Percentiles rank a stretch among this genome's conserved stretches.
These are phyloP conservation scores for Stachybotrys elegans DNA, from an alignment of 2,329 filamentous ascomycete genomes.

Conservation along the genomic window DNA sequence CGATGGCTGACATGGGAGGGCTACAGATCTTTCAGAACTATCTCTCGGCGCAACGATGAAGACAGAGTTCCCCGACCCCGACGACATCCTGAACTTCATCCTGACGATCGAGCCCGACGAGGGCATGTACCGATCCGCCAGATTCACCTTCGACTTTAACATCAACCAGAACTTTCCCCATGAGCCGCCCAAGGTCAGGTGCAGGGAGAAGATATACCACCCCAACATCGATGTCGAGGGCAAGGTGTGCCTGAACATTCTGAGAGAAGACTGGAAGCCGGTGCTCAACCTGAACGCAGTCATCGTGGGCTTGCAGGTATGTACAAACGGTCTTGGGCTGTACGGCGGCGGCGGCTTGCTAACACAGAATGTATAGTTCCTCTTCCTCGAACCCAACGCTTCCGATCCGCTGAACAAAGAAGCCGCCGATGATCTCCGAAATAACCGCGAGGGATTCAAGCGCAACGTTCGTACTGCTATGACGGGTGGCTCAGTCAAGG, in stretches of 20 bases:
- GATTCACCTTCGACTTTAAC: constrained; percentile 84
- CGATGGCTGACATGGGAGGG: neutral
- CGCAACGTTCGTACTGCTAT: constrained; percentile 83
- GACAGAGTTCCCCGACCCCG: constrained; percentile 74
- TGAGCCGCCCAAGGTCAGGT: constrained; percentile 95
- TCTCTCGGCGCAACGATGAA: constrained; percentile 76
- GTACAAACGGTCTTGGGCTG: constrained; percentile 1
- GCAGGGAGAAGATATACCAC: constrained; percentile 97
- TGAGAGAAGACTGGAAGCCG: constrained; percentile 98
- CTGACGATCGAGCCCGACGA: constrained; percentile 82
- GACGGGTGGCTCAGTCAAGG: constrained; percentile 71
- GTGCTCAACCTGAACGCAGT: constrained; percentile 95
- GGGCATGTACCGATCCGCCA: constrained; percentile 80
- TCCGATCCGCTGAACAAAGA: constrained; percentile 98
- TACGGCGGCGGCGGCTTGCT: constrained; percentile 8
- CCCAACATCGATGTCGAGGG: constrained; percentile 97
- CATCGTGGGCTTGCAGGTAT: constrained; percentile 84
- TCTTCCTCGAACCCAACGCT: constrained; percentile 96
- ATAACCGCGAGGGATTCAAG: constrained; percentile 84
- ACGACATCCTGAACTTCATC: constrained; percentile 81
- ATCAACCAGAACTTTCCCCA: constrained; percentile 96
- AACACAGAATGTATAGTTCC: constrained; percentile 54
- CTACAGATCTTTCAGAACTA: constrained; percentile 71
- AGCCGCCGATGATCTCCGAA: constrained; percentile 84
- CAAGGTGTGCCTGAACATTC: constrained; percentile 95